Conservation (phyloP, 2,329 filamentous ascomycete genomes). For the Exophiala sideris region DNA sequence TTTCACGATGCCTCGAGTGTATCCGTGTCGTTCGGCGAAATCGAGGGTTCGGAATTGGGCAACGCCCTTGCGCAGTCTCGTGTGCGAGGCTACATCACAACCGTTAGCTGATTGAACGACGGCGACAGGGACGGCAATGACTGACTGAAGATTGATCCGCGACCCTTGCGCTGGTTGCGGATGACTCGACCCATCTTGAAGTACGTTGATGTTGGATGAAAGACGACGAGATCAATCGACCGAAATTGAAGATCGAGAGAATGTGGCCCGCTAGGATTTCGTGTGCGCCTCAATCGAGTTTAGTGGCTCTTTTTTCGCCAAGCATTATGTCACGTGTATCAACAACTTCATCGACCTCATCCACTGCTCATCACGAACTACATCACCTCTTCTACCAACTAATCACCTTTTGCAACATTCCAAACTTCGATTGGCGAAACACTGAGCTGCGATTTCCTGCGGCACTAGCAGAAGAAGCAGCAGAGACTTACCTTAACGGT, state of each 20-base stretch:
- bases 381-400: no score
- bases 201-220: constrained; percentile 4
- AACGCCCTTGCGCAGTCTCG: constrained; percentile 89
- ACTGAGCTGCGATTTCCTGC: no score
- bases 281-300: no score
- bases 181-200: constrained; percentile 65
- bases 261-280: no score
- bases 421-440: no score
- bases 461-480: no score
- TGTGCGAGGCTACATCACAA: constrained; percentile 62
- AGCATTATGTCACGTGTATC: no score
- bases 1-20: constrained; percentile 95
- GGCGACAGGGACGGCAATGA: not conserved
- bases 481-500: no score
- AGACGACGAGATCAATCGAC: constrained; percentile 1
- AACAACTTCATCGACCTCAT: no score
- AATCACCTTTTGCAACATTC: no score
- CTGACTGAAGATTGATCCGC: constrained; percentile 72
- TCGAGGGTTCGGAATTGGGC: constrained; percentile 97
- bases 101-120: not conserved
- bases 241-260: not conserved
- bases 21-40: constrained; percentile 94
- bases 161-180: constrained; percentile 73
- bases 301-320: no score
- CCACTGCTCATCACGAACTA: no score